These are phyloP conservation scores for Trypanosoma platydactyli DNA, from an alignment of 208 protist species.

Conservation along the genomic window DNA sequence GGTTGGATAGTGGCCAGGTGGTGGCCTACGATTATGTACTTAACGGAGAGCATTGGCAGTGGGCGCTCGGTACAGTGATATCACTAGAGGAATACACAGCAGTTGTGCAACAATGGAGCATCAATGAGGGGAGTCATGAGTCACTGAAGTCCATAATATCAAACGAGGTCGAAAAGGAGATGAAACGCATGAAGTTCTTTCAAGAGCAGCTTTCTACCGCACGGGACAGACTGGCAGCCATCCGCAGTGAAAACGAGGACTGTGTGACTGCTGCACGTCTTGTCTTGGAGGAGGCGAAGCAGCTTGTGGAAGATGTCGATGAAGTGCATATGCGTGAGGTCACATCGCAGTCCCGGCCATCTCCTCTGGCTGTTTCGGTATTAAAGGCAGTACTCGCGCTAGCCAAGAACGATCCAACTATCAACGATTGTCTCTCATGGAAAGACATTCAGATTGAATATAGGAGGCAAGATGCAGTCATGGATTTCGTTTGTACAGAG, in stretches of 20 bases:
- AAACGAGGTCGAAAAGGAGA: constrained; percentile 51
- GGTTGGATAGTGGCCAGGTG: constrained; percentile 43
- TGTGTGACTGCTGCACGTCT: constrained; percentile 39
- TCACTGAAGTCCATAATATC: constrained; percentile 52
- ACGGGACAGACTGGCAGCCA: constrained; percentile 49
- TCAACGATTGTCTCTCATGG: constrained; percentile 64
- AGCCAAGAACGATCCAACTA: constrained; percentile 51
- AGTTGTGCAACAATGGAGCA: constrained; percentile 57
- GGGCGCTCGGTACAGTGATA: constrained; percentile 58
- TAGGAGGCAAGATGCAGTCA: constrained; percentile 36
- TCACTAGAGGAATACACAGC: constrained; percentile 39
- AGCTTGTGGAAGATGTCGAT: constrained; percentile 35
- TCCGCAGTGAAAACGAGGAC: constrained; percentile 70
- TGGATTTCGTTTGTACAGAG: constrained; percentile 44
- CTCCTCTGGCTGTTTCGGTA: constrained; percentile 56
- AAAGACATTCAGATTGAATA: constrained; percentile 63
- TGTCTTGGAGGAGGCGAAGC: constrained; percentile 40
- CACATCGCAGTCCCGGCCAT: constrained; percentile 48
- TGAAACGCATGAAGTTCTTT: constrained; percentile 42
- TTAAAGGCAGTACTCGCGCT: constrained; percentile 57
- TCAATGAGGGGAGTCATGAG: constrained; percentile 43
- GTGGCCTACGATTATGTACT: constrained; percentile 67
- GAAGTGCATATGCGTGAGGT: constrained; percentile 57
- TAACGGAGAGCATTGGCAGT: constrained; percentile 54
- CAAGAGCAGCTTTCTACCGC: constrained; percentile 49